A percentile compares a stretch with the other conserved stretches of the same genome.
Evolutionary conservation across 345 rosid species (phyloP).

Genomic region (Salix koriyanagi): DNA sequence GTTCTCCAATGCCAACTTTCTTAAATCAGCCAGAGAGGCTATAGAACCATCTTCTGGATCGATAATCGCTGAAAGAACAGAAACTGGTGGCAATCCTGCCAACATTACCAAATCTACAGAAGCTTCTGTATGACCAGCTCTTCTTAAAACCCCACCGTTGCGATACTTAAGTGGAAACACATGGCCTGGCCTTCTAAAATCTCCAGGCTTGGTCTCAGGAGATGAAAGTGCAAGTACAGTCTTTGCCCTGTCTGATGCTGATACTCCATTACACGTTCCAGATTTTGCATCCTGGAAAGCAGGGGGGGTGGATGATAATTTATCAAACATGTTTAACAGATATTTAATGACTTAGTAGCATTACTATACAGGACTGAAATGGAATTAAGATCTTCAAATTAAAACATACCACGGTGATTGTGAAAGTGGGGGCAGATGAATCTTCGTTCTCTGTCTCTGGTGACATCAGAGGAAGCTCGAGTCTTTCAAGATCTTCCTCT

Average conservation of each 20-base stretch:
- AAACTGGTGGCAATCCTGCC: constrained; percentile 57
- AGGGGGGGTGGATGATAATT: no score
- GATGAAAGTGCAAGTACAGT: constrained; percentile 73
- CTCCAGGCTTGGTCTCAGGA: constrained; percentile 48
- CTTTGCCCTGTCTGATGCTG: constrained; percentile 68
- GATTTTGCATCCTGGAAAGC: constrained; percentile 54
- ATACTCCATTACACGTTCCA: constrained; percentile 67
- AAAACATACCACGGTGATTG: constrained; percentile 60
- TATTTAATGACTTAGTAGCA: no score
- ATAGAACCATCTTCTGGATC: constrained; percentile 68
- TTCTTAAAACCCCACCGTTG: constrained; percentile 76
- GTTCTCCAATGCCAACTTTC: constrained; percentile 51
- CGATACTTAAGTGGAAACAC: constrained; percentile 88
- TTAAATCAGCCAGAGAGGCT: constrained; percentile 47
- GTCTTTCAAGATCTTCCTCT: constrained; percentile 66
- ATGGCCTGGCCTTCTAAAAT: constrained; percentile 83
- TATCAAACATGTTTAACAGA: no score
- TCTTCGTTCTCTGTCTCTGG: constrained; percentile 71
- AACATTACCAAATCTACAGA: constrained; percentile 65
- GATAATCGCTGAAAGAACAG: constrained; percentile 64
- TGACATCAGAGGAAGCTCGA: constrained; percentile 77
- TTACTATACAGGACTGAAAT: not conserved
- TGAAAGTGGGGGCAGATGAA: constrained; percentile 82
- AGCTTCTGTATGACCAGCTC: constrained; percentile 92
- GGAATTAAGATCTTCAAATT: not conserved